Evolutionary conservation across 2,329 filamentous ascomycete genomes (phyloP).

Genomic region (Gnomoniopsis sp.): DNA sequence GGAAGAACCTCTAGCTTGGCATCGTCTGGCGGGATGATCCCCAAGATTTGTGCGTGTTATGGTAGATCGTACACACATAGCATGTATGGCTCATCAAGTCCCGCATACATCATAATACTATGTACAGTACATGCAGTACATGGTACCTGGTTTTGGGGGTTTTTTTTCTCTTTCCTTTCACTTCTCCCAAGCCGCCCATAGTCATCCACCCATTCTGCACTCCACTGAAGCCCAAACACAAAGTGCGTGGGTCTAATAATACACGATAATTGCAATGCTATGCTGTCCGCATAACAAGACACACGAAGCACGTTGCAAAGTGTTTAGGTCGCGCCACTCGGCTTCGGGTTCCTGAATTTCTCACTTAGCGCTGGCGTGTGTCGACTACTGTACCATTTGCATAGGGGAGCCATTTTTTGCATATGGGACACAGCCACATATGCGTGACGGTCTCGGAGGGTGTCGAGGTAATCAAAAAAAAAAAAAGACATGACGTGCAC

Average conservation of each 20-base stretch:
- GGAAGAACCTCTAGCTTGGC: background rate
- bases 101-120: too few species aligned
- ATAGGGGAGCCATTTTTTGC: background rate
- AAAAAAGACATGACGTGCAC: background rate
- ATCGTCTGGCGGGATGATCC: background rate
- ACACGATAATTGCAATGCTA: background rate
- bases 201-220: background rate
- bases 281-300: background rate
- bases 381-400: background rate
- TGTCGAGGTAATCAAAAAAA: background rate
- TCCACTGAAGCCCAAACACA: background rate
- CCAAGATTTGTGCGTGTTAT: background rate
- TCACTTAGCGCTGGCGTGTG: conserved; percentile 5
- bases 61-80: too few species aligned
- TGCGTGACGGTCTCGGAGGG: background rate
- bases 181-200: too few species aligned
- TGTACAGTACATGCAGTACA: too few species aligned
- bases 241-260: background rate
- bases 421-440: background rate
- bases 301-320: background rate
- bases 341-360: background rate
- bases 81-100: too few species aligned
- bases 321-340: background rate
- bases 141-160: too few species aligned
- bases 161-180: too few species aligned